Percentiles rank a stretch among this genome's conserved stretches.
Conservation (phyloP, 768 basidiomycete species). For the Lactarius tabidus region DNA sequence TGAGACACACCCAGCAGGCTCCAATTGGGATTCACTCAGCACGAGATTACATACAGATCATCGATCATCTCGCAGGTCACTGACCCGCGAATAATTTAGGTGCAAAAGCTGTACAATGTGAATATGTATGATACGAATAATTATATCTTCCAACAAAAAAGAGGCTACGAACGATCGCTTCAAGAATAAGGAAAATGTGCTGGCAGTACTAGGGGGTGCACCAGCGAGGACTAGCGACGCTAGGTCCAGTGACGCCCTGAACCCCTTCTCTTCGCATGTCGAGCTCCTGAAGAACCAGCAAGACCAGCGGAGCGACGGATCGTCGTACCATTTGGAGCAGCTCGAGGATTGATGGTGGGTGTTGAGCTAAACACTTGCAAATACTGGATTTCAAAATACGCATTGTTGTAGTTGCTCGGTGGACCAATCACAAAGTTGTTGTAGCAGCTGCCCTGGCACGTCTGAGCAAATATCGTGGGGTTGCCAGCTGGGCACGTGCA, state of each 20-base stretch:
- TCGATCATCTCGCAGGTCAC: no score
- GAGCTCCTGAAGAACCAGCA: background rate
- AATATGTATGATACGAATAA: no score
- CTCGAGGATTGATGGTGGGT: background rate
- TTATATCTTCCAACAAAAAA: no score
- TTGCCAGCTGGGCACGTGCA: constrained; percentile 12
- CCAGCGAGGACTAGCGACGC: no score
- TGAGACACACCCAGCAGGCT: background rate
- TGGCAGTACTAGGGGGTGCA: no score
- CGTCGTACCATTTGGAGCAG: background rate
- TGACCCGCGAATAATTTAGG: no score
- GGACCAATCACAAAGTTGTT: constrained; percentile 37
- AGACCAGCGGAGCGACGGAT: background rate
- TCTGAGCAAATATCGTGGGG: constrained; percentile 7
- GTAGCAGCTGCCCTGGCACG: constrained; percentile 20
- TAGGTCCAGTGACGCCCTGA: no score
- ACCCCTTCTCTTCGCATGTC: background rate
- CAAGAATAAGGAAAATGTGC: no score
- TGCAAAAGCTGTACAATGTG: no score
- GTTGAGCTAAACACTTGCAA: constrained; percentile 32
- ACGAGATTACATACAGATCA: no score
- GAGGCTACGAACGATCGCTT: no score
- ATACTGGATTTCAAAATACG: constrained; percentile 41
- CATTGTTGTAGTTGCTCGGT: constrained; percentile 33
- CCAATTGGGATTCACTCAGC: background rate